Base-by-base conservation (phyloP, 139 green algal species). In the Yamagishiella unicocca region DNA sequence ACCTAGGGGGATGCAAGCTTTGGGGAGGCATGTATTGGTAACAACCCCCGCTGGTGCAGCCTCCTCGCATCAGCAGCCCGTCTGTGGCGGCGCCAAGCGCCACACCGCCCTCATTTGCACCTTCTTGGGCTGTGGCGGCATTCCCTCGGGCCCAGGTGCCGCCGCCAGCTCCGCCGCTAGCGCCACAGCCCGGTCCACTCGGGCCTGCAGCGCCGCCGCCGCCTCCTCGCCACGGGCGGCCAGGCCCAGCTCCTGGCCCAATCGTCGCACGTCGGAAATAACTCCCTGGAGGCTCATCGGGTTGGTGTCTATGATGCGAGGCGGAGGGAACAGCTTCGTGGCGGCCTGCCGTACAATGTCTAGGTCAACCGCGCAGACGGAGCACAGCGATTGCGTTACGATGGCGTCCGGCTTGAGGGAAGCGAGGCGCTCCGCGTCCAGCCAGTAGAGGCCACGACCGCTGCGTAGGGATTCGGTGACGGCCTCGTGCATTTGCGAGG, bases 331-430 rank as follows among this genome's bases (percentile, higher is more conserved):
- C 40, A 83, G n/a, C 62, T 94, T 90, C 12, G 68, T 42, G 0
- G 54, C 72, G 1, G 83, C 88, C 55, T 83, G 25, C 72, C 93
- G 21, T 9, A 97, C 94, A n/a, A 95, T 78, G 43, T 73, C 67
- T 24, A 92, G 81, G 80, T 96, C 93, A 8, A 96, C 93, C 38
- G 71, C 88, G 89, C 93, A 96, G 22, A 96, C 94, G 22, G 70
- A 72, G 81, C 87, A 90, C 29, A 90, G 72, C 45, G 46, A 79
- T 50, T 89, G 85, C 14, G 62, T 97, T 4, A 98, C 43, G 70
- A 97, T 92, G 42, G 96, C 85, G 55, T 96, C 91, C 27, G 95
- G 95, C 38, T 31, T 21, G 27, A 91, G 66, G 10, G 31, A 27
- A 14, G 67, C 55, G 31, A 95, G 82, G 73, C 84, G 72, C 54